Evolutionary conservation across 306 rosid species (phyloP), one percentile per base, ranked within the genome.

Genomic region (Rubus idaeus): DNA sequence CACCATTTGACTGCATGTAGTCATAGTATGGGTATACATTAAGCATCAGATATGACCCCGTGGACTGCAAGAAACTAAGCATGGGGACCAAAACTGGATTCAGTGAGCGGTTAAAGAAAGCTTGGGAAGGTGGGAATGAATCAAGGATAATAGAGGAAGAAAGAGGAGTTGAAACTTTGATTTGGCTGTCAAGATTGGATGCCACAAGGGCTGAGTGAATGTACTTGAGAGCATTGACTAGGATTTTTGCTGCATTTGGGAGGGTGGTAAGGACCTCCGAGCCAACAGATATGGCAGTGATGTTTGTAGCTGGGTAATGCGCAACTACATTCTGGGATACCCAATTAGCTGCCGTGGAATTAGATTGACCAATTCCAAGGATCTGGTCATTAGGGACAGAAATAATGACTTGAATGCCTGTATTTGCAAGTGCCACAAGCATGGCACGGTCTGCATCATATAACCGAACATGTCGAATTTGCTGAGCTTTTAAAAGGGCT

Each of bases 81-180:
- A 92, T 73, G 4, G 97, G 97, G 57, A 92, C 89, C 75, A 92
- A 52, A 78, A 92, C 91, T 0, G 90, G 79, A 82, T 90, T 78
- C 80, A 83, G 79, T 0, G 97, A 84, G 17, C 83, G 85, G 77
- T 92, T 92, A 57, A 92, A 92, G 85, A 92, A 92, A 45, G 97
- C 97, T 80, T 92, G 97, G 20, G 95, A 92, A 72, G 97, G 97
- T 0, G 97, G 97, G 76, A 92, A 92, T 2, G 97, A 92, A 71
- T 92, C 97, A 4, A 92, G 96, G 83, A 92, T 92, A 55, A 90
- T 79, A 4, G 89, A 87, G 72, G 97, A 92, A 12, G 97, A 79
- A 76, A 90, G 87, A 9, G 97, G 93, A 2, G 96, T 88, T 1
- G 97, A 90, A 45, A 92, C 89, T 88, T 92, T 92, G 58, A 92